phyloP scores from a whole-genome alignment of 2,329 filamentous ascomycete genomes.

The Leptographium galeiforme region DNA sequence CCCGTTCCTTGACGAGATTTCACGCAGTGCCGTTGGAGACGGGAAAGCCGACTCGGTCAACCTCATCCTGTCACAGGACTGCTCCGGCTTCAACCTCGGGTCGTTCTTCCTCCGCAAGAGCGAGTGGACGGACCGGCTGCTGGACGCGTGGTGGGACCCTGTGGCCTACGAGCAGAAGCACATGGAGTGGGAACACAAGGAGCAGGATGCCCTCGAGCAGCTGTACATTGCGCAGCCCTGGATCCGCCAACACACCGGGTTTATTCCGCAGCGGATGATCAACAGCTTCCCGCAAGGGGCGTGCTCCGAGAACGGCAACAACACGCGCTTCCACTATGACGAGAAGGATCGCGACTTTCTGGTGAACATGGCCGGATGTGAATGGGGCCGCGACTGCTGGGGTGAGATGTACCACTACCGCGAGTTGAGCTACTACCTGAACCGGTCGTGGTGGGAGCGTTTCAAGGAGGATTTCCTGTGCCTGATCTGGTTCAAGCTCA shows the following conservation, averaged over 20 bases:
- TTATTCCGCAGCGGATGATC: slow-evolving; percentile 80
- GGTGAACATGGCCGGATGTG: slow-evolving; percentile 97
- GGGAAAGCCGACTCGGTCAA: slow-evolving; percentile 68
- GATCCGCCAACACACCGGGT: slow-evolving; percentile 78
- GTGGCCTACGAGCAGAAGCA: slow-evolving; percentile 96
- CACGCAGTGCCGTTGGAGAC: slow-evolving; percentile 63
- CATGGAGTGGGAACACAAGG: slow-evolving; percentile 98
- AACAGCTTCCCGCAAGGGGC: slow-evolving; percentile 90
- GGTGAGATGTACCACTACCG: slow-evolving; percentile 94
- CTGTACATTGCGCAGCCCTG: slow-evolving; percentile 85
- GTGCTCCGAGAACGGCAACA: slow-evolving; percentile 63
- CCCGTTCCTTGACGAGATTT: slow-evolving; percentile 61
- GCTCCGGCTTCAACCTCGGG: slow-evolving; percentile 87
- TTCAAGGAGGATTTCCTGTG: slow-evolving; percentile 56
- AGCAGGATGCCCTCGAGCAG: slow-evolving; percentile 89
- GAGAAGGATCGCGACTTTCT: slow-evolving; percentile 79
- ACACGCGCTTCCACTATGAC: slow-evolving; percentile 73
- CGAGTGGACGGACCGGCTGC: slow-evolving; percentile 76
- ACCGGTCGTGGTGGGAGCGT: slow-evolving; percentile 67
- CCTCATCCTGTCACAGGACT: slow-evolving; percentile 83
- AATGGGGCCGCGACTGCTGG: slow-evolving; percentile 96
- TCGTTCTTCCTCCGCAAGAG: slow-evolving; percentile 86
- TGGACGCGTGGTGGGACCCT: slow-evolving; percentile 98
- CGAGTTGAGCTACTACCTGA: slow-evolving; percentile 79
- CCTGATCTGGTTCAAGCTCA: slow-evolving; percentile 49